Conservation (phyloP, 2,329 filamentous ascomycete species). For the Juglanconis juglandina region DNA sequence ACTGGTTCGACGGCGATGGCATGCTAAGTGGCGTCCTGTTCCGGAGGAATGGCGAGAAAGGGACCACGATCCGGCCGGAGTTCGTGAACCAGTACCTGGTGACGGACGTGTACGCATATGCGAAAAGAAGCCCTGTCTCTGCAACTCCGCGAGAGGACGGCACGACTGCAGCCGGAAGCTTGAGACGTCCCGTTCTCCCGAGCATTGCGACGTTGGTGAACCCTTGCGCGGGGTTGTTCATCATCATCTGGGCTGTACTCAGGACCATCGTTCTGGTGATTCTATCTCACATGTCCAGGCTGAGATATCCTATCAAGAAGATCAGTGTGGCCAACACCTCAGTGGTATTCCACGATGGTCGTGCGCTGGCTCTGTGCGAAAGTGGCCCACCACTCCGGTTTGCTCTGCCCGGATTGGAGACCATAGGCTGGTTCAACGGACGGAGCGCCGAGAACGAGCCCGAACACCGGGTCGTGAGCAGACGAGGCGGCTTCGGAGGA, state of each 20-base stretch:
- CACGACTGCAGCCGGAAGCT: slow-evolving; percentile 20
- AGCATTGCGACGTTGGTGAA: slow-evolving; percentile 66
- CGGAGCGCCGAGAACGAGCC: slow-evolving; percentile 49
- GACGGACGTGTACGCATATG: slow-evolving; percentile 62
- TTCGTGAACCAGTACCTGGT: slow-evolving; percentile 69
- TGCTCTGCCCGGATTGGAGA: slow-evolving; percentile 60
- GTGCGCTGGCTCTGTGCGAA: slow-evolving; percentile 67
- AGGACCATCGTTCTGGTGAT: slow-evolving; percentile 56
- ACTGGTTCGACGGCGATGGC: slow-evolving; percentile 75
- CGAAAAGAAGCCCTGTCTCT: slow-evolving; percentile 35
- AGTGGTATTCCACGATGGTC: slow-evolving; percentile 64
- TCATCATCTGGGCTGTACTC: slow-evolving; percentile 49
- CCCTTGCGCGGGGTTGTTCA: slow-evolving; percentile 49
- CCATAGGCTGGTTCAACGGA: slow-evolving; percentile 69
- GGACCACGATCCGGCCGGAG: slow-evolving; percentile 47
- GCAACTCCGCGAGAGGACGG: neutral
- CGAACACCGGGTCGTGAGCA: slow-evolving; percentile 14
- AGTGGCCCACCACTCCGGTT: slow-evolving; percentile 68
- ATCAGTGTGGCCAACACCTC: slow-evolving; percentile 70
- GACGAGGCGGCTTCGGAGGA: slow-evolving; percentile 46
- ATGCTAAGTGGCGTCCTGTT: slow-evolving; percentile 70
- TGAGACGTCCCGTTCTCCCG: slow-evolving; percentile 58
- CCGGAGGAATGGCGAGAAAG: slow-evolving; percentile 36
- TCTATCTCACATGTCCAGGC: slow-evolving; percentile 55
- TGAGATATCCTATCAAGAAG: slow-evolving; percentile 55